Evolutionary conservation across 2,329 filamentous ascomycete species (phyloP).

Genomic region (Cercospora janseana): DNA sequence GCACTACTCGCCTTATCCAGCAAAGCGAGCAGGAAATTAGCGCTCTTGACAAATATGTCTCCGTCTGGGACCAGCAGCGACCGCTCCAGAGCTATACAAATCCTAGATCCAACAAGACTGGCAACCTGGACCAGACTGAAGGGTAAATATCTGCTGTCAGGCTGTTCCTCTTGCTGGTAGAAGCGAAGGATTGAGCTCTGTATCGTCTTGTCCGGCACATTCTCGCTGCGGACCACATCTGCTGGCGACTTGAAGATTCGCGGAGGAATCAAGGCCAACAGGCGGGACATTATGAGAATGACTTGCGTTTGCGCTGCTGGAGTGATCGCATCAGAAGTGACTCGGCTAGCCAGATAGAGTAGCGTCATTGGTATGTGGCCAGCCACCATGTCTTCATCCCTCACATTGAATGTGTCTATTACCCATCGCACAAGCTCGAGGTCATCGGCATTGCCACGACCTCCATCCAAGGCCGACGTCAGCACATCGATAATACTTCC

Average conservation of each 20-base stretch:
- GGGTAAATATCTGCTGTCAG: slow-evolving; percentile 1
- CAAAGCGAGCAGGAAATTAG: slow-evolving; percentile 12
- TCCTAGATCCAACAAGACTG: slow-evolving; percentile 5
- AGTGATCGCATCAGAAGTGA: slow-evolving; percentile 13
- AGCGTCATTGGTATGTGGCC: slow-evolving; percentile 73
- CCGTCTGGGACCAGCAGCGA: slow-evolving; percentile 6
- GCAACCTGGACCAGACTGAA: slow-evolving; percentile 5
- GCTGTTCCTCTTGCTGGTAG: slow-evolving; percentile 16
- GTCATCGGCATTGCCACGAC: slow-evolving; percentile 43
- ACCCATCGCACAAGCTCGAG: slow-evolving; percentile 78
- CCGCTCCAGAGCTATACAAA: background rate
- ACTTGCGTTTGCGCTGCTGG: background rate
- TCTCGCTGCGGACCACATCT: background rate
- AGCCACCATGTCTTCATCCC: slow-evolving; percentile 92
- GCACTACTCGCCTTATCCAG: slow-evolving; percentile 6
- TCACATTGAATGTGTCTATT: slow-evolving; percentile 82
- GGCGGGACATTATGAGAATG: slow-evolving; percentile 12
- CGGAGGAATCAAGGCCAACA: slow-evolving; percentile 22
- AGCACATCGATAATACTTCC: slow-evolving; percentile 31
- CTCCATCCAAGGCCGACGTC: slow-evolving; percentile 15
- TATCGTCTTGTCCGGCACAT: background rate
- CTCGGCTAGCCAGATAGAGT: slow-evolving; percentile 42
- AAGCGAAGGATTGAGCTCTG: slow-evolving; percentile 11
- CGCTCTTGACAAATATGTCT: slow-evolving; percentile 4
- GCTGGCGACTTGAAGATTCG: slow-evolving; percentile 13